phyloP scores from a whole-genome alignment of 306 rosid genomes.

The Cucumis melo region DNA sequence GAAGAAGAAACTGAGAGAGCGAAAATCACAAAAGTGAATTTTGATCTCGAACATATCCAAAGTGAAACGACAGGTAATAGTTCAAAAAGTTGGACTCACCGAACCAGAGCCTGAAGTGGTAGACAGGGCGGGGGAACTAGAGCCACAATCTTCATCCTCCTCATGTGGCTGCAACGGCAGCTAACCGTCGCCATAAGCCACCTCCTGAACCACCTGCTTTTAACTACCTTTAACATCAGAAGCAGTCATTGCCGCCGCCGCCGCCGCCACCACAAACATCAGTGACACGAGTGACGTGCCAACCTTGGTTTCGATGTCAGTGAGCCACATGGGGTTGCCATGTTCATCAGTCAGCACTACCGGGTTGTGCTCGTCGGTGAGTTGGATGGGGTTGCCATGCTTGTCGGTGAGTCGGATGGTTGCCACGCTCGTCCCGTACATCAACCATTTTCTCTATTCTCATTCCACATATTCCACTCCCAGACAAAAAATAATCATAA shows the following conservation, averaged over 20 bases:
- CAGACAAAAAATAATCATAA: neutral
- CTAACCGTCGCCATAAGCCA: neutral
- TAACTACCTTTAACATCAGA: neutral
- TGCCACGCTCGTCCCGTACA: constrained; percentile 44
- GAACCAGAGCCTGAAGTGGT: neutral
- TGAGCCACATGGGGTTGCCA: constrained; percentile 48
- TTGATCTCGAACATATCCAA: too few relatives aligned
- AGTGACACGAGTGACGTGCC: constrained; percentile 11
- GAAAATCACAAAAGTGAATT: too few relatives aligned
- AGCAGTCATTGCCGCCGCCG: neutral
- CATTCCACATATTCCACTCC: neutral
- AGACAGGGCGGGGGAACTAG: neutral
- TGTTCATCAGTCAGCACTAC: constrained; percentile 49
- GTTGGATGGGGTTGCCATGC: constrained; percentile 48
- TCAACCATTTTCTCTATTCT: constrained; percentile 34
- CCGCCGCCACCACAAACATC: neutral
- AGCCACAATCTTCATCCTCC: neutral
- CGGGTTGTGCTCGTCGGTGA: constrained; percentile 45
- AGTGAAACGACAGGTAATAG: neutral
- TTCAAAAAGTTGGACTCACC: neutral
- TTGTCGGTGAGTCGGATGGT: constrained; percentile 48
- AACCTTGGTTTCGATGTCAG: constrained; percentile 35
- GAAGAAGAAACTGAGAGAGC: neutral
- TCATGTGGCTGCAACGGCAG: neutral
- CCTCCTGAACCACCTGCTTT: neutral